phyloP scores from a whole-genome alignment of 257 asterid species.

The Solanum pimpinellifolium region DNA sequence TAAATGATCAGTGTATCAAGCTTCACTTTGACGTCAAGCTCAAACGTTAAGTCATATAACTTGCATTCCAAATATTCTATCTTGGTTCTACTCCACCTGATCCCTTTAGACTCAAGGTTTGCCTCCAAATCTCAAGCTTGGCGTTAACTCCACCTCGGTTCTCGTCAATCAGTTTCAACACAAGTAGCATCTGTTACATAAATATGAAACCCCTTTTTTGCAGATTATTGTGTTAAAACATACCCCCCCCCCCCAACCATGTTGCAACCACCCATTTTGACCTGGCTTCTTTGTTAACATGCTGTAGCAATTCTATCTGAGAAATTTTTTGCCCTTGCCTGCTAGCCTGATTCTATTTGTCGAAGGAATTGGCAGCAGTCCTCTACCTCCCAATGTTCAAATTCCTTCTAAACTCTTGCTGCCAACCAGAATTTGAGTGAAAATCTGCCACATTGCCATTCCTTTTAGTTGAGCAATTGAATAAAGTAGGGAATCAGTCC shows the following conservation, averaged over 20 bases:
- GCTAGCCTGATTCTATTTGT: background rate
- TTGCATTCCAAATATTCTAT: background rate
- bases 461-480: background rate
- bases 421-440: background rate
- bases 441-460: background rate
- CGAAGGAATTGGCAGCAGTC: background rate
- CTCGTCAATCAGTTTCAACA: background rate
- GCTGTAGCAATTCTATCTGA: background rate
- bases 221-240: background rate
- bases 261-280: background rate
- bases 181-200: background rate
- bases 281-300: background rate
- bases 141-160: background rate
- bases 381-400: background rate
- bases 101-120: background rate
- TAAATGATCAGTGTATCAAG: background rate
- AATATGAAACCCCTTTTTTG: background rate
- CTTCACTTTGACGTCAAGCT: background rate
- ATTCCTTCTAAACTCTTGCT: background rate
- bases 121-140: background rate
- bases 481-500: background rate
- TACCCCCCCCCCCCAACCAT: background rate
- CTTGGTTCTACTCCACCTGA: background rate
- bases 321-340: background rate
- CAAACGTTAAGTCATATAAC: background rate